Percentiles rank a stretch among this genome's conserved stretches.
phyloP scores from a whole-genome alignment of 495 filamentous ascomycete genomes.

The Podospora australis region DNA sequence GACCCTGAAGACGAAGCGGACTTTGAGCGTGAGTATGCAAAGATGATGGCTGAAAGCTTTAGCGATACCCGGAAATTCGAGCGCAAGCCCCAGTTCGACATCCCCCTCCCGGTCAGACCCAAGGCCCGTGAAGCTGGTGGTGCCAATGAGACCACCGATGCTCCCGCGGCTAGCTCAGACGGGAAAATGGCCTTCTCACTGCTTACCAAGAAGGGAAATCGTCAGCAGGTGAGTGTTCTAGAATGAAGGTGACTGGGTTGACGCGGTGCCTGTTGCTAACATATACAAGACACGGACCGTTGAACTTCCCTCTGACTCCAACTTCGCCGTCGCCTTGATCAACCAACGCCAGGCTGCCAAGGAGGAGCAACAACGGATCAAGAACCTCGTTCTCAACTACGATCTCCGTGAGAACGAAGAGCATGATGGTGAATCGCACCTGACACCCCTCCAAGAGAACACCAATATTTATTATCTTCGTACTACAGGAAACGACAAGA shows the following conservation, averaged over 20 bases:
- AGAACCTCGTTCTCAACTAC: constrained; percentile 92
- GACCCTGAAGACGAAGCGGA: constrained; percentile 95
- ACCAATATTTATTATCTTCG: constrained; percentile 42
- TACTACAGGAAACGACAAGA: constrained; percentile 43
- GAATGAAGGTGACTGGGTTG: not conserved
- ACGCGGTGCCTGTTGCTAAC: not conserved
- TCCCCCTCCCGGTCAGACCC: constrained; percentile 82
- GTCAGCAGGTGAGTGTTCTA: constrained; percentile 65
- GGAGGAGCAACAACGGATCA: constrained; percentile 96
- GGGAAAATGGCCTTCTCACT: constrained; percentile 86
- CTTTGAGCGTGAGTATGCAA: constrained; percentile 95
- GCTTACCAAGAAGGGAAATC: constrained; percentile 92
- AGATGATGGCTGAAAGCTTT: constrained; percentile 96
- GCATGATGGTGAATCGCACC: constrained; percentile 58
- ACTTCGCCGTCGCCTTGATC: constrained; percentile 91
- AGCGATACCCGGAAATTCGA: constrained; percentile 85
- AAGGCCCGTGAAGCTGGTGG: constrained; percentile 52
- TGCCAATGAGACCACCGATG: constrained; percentile 37
- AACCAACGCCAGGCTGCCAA: constrained; percentile 89
- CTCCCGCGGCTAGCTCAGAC: constrained; percentile 20
- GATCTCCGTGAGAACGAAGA: constrained; percentile 78
- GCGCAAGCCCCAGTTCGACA: constrained; percentile 87
- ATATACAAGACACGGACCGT: constrained; percentile 74
- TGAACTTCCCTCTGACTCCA: constrained; percentile 89
- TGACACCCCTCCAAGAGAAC: constrained; percentile 26